Evolutionary conservation across 106 monocot species (phyloP), one percentile per base, ranked within the genome.

Genomic region (Ottelia alismoides): DNA sequence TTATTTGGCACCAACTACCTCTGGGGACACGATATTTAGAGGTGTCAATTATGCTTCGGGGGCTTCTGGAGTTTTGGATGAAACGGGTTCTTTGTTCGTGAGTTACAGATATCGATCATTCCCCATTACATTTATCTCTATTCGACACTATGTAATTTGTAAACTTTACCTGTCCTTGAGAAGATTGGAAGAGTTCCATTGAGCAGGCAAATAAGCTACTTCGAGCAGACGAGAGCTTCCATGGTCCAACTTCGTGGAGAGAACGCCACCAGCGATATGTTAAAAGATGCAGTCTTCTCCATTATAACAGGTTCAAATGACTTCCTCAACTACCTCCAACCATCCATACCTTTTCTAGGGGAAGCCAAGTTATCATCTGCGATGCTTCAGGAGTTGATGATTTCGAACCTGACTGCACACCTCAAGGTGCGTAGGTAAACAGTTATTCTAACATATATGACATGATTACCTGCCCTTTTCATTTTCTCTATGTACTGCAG

Each of bases 1-100:
- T 2, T 74, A 65, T 43, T 57, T 79, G 57, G 56, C 78, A 4
- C 62, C 29, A 4, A 23, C 28, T 5, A 45, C 64, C 22, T 30
- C 31, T 27, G 56, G 40, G 4, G 51, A 11, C 22, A 47, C 61
- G 27, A 19, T 53, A 1, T 47, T n/a, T 25, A 28, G 53, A 9
- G 79, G 79, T 18, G 45, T 80, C 2, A 80, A 75, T 40, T 80
- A 67, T 22, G 79, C 75, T 44, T 80, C 79, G 2, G 79, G 74
- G 17, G 50, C 79, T 46, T 70, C 79, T 22, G 79, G 79, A 24
- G 70, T 79, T 27, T 58, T 79, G 20, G 74, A 79, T 23, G 69
- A 74, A 26, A n/a, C n/a, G n/a, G n/a, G n/a, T n/a, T n/a, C n/a
- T n/a, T n/a, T n/a, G n/a, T n/a, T n/a, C n/a, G n/a, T 75, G 62